Conservation (phyloP, 1,139 yeast species). For the Keqinozyma sinolaborantium region DNA sequence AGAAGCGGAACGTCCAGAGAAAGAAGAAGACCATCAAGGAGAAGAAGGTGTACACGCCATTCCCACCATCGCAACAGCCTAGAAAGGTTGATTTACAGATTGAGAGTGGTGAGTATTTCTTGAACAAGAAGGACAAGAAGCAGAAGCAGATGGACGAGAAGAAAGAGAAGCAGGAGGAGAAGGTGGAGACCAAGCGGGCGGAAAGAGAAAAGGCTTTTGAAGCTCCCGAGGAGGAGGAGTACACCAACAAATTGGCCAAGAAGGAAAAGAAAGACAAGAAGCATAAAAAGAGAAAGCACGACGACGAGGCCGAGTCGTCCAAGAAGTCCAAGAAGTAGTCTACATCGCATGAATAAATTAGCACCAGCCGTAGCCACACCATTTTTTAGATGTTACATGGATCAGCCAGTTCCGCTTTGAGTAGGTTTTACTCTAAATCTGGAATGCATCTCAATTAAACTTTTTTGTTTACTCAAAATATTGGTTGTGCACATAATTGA, state of each 20-base stretch:
- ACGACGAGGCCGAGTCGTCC: slow-evolving; percentile 3
- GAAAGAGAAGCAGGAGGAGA: slow-evolving; percentile 73
- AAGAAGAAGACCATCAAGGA: slow-evolving; percentile 70
- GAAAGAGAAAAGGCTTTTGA: slow-evolving; percentile 77
- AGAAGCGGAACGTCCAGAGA: slow-evolving; percentile 93
- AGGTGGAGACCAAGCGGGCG: slow-evolving; percentile 58
- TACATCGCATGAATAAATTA: too few species aligned
- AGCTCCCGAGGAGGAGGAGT: slow-evolving; percentile 78
- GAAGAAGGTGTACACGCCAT: slow-evolving; percentile 93
- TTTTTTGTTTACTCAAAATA: slow-evolving; percentile 1
- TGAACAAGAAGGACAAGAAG: slow-evolving; percentile 80
- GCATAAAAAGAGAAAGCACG: slow-evolving; percentile 12
- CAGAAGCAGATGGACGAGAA: slow-evolving; percentile 70
- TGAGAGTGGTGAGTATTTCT: slow-evolving; percentile 97
- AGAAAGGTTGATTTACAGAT: slow-evolving; percentile 96
- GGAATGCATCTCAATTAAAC: too few species aligned
- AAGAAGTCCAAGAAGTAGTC: slow-evolving; percentile 7
- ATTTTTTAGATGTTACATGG: too few species aligned
- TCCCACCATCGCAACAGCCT: slow-evolving; percentile 98
- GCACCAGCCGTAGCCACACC: too few species aligned
- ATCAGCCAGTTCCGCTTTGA: too few species aligned
- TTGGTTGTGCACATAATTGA: slow-evolving; percentile 1
- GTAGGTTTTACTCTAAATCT: too few species aligned
- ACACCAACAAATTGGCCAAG: slow-evolving; percentile 27
- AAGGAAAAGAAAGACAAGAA: slow-evolving; percentile 19